Base-by-base conservation (phyloP, 306 rosid species). In the Rosa persica region DNA sequence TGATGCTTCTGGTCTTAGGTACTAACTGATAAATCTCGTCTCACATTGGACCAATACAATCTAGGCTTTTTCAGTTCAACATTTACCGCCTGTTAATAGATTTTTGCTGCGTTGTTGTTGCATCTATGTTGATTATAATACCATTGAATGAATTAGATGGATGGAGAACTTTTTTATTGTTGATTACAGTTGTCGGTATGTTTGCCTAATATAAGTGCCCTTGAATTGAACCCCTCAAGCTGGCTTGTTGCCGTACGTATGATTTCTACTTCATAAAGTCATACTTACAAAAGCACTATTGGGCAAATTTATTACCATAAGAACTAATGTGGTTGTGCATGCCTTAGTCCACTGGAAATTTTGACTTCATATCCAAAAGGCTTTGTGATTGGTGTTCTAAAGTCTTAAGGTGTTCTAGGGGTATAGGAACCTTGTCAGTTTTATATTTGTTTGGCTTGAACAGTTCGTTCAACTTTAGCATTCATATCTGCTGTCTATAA, bases 1-100 rank as follows among this genome's bases (percentile, higher is more conserved):
- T 74, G 97, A 93, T 86, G 90, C 85, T 80, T 95, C 98, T 43
- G 97, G 79, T 79, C 97, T 95, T 76, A 91, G 97, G 99, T 95
- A 81, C 67, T 80, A 42, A 79, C 82, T 76, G 72, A 46, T n/a
- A 22, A 75, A 30, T 75, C 40, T 73, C 46, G 2, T 19, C 11
- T 22, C 43, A 25, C 12, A 6, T 60, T 9, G 70, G 20, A 61
- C 36, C 8, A 62, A 60, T 60, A 23, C 43, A 42, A 1, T 25
- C 27, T 7, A 19, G 27, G 0, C 58, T 19, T 43, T 16, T 58
- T 42, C 42, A 40, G 40, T 74, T 58, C 61, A 11, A 17, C 23
- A 42, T 42, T 7, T 58, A 42, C 36, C 34, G 16, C 42, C 10
- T 42, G 17, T 60, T 23, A 20, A n/a, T 55, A 39, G 51, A 55